Conservation (phyloP, 257 asterid species). For the Salvia rosmarinus region DNA sequence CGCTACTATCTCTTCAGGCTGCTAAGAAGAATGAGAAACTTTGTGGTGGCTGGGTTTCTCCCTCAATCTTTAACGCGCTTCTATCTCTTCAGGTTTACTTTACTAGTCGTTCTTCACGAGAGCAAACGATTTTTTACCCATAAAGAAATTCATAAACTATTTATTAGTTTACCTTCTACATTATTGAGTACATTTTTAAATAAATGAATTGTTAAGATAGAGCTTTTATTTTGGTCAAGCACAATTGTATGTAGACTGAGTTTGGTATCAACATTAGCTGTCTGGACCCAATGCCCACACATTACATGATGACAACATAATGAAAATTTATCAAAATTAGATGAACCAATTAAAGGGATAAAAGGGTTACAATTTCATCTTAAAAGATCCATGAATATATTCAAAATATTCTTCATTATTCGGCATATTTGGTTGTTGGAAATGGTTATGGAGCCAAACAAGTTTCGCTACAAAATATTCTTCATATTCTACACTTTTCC, state of each 20-base stretch:
- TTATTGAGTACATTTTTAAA: too few relatives aligned
- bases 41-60: too few relatives aligned
- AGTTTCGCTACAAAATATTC: constrained; percentile 11
- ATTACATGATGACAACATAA: neutral
- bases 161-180: too few relatives aligned
- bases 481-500: too few relatives aligned
- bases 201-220: neutral
- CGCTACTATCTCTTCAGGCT: too few relatives aligned
- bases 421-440: constrained; percentile 27
- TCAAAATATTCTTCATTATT: constrained; percentile 6
- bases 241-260: neutral
- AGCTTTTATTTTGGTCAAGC: constrained; percentile 26
- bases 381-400: neutral
- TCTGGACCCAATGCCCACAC: neutral
- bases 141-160: too few relatives aligned
- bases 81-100: too few relatives aligned
- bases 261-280: constrained; percentile 16
- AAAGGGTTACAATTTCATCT: neutral
- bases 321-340: neutral
- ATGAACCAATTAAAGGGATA: neutral
- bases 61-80: too few relatives aligned
- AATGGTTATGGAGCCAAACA: constrained; percentile 22
- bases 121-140: too few relatives aligned
- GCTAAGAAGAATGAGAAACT: too few relatives aligned
- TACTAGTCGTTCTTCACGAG: too few relatives aligned